These are phyloP conservation scores for Somion occarium DNA, from an alignment of 1,284 basidiomycete species.

Conservation along the genomic window DNA sequence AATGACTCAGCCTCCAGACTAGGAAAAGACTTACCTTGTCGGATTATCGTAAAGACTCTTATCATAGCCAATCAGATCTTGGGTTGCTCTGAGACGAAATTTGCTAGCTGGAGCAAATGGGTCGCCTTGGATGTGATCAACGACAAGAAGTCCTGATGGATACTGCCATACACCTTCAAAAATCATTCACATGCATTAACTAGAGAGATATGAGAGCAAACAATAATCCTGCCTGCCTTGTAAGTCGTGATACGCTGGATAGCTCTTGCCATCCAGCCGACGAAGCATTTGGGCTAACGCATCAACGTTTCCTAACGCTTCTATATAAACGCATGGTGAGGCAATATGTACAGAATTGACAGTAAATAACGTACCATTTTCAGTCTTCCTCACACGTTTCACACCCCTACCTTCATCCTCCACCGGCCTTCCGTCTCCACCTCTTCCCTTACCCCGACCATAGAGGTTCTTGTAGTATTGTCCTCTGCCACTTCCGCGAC, in stretches of 20 bases:
- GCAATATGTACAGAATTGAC: not conserved
- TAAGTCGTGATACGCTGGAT: constrained; percentile 20
- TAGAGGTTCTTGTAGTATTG: constrained; percentile 20
- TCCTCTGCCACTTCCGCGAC: constrained; percentile 13
- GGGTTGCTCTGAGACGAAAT: constrained; percentile 12
- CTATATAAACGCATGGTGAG: not conserved
- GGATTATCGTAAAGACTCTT: no score
- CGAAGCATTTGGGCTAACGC: constrained; percentile 11
- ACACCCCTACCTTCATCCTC: not conserved
- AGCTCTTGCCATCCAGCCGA: constrained; percentile 16
- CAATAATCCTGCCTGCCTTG: constrained; percentile 9
- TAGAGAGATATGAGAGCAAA: not conserved
- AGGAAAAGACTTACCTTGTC: no score
- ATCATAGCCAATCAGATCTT: no score
- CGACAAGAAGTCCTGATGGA: constrained; percentile 8
- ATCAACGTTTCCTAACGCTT: constrained; percentile 3
- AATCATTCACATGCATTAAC: not conserved
- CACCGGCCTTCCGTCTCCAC: constrained; percentile 4
- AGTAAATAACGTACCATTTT: not conserved
- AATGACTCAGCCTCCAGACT: no score
- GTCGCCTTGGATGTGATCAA: constrained; percentile 20
- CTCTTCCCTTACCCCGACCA: constrained; percentile 12
- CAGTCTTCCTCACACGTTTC: not conserved
- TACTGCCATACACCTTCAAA: constrained; percentile 14
- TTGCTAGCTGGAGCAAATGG: constrained; percentile 21